These are phyloP conservation scores for Backusella liffmaniae DNA, from an alignment of 192 early-diverging fungal genomes.

Conservation along the genomic window DNA sequence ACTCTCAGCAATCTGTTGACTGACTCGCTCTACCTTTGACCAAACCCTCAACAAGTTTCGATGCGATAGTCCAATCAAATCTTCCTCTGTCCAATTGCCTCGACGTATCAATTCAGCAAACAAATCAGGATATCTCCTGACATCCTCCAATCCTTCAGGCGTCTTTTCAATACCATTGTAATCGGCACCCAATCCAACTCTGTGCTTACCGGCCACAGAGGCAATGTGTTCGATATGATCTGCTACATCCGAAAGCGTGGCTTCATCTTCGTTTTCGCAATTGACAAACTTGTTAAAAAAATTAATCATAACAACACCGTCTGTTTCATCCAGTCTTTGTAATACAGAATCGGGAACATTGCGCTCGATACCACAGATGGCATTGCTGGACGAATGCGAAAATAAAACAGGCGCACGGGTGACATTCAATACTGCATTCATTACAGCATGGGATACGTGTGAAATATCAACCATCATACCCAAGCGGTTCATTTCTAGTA, in stretches of 20 bases:
- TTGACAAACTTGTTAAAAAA: constrained; percentile 49
- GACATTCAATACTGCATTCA: constrained; percentile 48
- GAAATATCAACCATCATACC: constrained; percentile 69
- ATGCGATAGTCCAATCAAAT: constrained; percentile 37
- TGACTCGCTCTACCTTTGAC: constrained; percentile 33
- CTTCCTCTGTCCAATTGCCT: constrained; percentile 37
- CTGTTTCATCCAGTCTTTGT: constrained; percentile 35
- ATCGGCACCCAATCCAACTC: constrained; percentile 62
- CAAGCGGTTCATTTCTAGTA: constrained; percentile 65
- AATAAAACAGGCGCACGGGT: constrained; percentile 58
- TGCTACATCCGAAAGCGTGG: constrained; percentile 43
- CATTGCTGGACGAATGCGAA: constrained; percentile 55
- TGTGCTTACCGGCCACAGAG: constrained; percentile 43
- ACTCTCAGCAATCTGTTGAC: constrained; percentile 19
- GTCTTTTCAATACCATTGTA: constrained; percentile 55
- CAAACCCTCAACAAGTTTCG: constrained; percentile 39
- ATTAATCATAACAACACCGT: constrained; percentile 67
- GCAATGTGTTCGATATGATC: constrained; percentile 61
- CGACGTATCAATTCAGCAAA: constrained; percentile 35
- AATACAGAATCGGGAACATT: constrained; percentile 63
- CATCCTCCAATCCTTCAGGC: constrained; percentile 56
- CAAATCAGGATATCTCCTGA: constrained; percentile 28
- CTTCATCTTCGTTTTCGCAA: constrained; percentile 26
- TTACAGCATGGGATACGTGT: constrained; percentile 58
- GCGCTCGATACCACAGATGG: constrained; percentile 47